Evolutionary conservation across 805 yeast genomes (phyloP).

Genomic region (Yarrowia osloensis): DNA sequence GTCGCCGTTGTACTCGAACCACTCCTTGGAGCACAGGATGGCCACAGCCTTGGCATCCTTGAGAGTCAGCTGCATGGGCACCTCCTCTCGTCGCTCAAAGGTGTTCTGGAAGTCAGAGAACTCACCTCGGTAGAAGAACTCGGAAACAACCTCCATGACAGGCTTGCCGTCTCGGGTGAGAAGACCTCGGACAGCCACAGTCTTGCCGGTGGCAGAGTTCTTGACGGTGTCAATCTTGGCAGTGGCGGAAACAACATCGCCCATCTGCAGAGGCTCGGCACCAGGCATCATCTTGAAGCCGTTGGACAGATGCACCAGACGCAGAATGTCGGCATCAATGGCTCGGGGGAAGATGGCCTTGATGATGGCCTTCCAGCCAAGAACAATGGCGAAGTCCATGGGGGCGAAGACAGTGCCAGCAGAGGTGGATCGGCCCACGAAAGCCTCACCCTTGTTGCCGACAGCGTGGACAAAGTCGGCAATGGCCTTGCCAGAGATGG

Average conservation of each 20-base stretch:
- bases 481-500: slow-evolving; percentile 73
- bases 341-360: slow-evolving; percentile 96
- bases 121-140: slow-evolving; percentile 94
- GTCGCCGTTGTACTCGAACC: slow-evolving; percentile 84
- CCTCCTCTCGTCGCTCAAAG: slow-evolving; percentile 82
- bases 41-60: slow-evolving; percentile 85
- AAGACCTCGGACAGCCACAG: slow-evolving; percentile 93
- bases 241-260: slow-evolving; percentile 76
- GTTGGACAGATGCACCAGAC: slow-evolving; percentile 91
- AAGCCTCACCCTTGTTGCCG: slow-evolving; percentile 96
- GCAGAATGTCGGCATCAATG: slow-evolving; percentile 94
- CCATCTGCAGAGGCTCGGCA: slow-evolving; percentile 83
- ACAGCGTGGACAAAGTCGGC: slow-evolving; percentile 95
- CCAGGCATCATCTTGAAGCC: slow-evolving; percentile 93
- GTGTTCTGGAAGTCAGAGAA: slow-evolving; percentile 89
- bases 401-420: slow-evolving; percentile 81
- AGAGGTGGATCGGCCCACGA: slow-evolving; percentile 76
- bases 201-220: slow-evolving; percentile 90
- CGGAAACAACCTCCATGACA: slow-evolving; percentile 91
- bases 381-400: slow-evolving; percentile 98
- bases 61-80: slow-evolving; percentile 78
- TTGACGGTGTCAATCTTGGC: slow-evolving; percentile 87
- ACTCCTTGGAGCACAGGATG: slow-evolving; percentile 89
- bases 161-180: slow-evolving; percentile 72
- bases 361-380: slow-evolving; percentile 98